Evolutionary conservation across 2,329 filamentous ascomycete species (phyloP), one percentile per base, ranked within the genome.

Genomic region (Hirsutella rhossiliensis): DNA sequence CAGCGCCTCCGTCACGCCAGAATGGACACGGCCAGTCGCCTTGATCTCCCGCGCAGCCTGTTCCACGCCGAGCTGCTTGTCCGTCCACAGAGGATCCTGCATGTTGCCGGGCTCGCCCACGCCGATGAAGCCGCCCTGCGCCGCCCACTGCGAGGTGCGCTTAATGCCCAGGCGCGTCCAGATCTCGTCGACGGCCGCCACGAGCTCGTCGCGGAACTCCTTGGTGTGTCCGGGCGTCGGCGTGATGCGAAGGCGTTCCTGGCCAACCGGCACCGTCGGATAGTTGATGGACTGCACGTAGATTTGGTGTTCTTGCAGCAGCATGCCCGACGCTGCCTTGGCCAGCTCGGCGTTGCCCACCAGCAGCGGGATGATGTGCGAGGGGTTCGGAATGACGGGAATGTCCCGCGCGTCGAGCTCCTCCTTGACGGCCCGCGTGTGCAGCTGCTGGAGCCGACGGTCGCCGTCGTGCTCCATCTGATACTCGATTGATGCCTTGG

Each of bases 281-380:
- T 97, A 97, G 70, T 98, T 98, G 75, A 98, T 97, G 44, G 87
- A 88, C 68, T 98, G 92, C 23, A 98, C 92, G 61, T 98, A 98
- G 60, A 98, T 96, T 48, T 81, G 78, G 70, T 95, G 85, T 53
- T 94, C 84, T 53, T 84, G 80, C 13, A 98, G 76, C 19, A 98
- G 79, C 70, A 94, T 80, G 61, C 98, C 92, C 20, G 87, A 94
- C 8, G 92, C 92, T 54, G 82, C 74, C 73, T 92, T 96, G 47
- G 92, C 92, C 36, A 94, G 70, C 65, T 92, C 89, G 40, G 92
- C 92, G 57, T 94, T 92, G 47, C 92, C 92, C 41, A 98, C 90
- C 12, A 98, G 75, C 44, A 97, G 77, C 4, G 92, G 92, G 43
- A 98, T 76, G 58, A 98, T 98, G 68, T 98, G 92, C 41, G 86